A percentile compares a stretch with the other conserved stretches of the same genome.
Evolutionary conservation across 768 basidiomycete genomes (phyloP).

Genomic region (Lactifluus pinguis): DNA sequence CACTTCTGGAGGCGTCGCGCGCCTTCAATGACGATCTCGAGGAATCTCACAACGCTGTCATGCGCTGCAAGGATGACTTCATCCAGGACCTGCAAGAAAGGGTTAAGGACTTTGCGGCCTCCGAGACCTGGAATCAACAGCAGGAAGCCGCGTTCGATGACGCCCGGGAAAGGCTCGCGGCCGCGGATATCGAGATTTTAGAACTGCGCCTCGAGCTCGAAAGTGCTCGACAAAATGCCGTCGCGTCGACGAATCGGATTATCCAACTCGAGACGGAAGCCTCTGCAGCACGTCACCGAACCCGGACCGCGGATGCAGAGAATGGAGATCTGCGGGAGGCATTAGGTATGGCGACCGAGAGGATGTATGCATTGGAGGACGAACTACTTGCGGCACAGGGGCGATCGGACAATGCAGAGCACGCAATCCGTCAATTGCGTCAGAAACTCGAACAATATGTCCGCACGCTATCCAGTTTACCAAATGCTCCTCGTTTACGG

Average conservation of each 20-base stretch:
- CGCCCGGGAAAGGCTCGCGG: slow-evolving; percentile 14
- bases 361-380: slow-evolving; percentile 12
- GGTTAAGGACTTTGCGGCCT: slow-evolving; percentile 2
- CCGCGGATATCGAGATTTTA: slow-evolving; percentile 13
- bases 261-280: slow-evolving; percentile 18
- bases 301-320: slow-evolving; percentile 5
- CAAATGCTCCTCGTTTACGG: background rate
- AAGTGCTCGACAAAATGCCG: slow-evolving; percentile 16
- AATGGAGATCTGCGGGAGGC: slow-evolving; percentile 11
- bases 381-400: slow-evolving; percentile 3
- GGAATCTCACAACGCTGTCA: slow-evolving; percentile 7
- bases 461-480: background rate
- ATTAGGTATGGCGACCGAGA: background rate
- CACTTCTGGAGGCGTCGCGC: slow-evolving; percentile 15
- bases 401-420: slow-evolving; percentile 5
- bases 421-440: slow-evolving; percentile 2
- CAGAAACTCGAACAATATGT: slow-evolving; percentile 8
- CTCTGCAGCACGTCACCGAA: slow-evolving; percentile 3
- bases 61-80: slow-evolving; percentile 18
- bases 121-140: background rate
- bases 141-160: slow-evolving; percentile 10
- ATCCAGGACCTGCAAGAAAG: slow-evolving; percentile 17
- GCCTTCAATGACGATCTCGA: slow-evolving; percentile 14
- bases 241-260: slow-evolving; percentile 18
- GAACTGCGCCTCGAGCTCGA: slow-evolving; percentile 18